phyloP scores from a whole-genome alignment of 169 alveolate genomes.

The Eimeria acervulina region DNA sequence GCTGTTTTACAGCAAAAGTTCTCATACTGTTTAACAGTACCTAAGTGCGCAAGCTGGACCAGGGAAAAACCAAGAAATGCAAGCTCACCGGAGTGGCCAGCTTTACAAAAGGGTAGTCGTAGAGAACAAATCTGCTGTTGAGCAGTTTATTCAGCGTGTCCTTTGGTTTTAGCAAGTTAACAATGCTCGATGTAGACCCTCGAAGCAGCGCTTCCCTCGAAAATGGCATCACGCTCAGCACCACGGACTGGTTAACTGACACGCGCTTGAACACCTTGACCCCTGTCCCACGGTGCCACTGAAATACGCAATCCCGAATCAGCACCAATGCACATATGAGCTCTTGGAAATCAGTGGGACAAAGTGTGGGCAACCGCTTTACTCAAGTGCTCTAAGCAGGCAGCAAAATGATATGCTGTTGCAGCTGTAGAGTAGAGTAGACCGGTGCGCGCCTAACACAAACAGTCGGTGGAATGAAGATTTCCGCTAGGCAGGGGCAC shows the following conservation, averaged over 20 bases:
- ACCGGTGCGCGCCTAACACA: neutral
- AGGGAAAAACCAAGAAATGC: neutral
- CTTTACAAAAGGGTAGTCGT: slow-evolving; percentile 75
- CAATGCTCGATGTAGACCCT: neutral
- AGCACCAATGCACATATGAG: neutral
- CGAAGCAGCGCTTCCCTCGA: slow-evolving; percentile 39
- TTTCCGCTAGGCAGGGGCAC: neutral
- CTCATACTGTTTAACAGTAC: neutral
- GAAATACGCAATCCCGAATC: slow-evolving; percentile 4
- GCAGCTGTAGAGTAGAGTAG: neutral
- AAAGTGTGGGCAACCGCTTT: neutral
- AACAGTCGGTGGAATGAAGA: neutral
- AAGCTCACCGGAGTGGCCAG: slow-evolving; percentile 79
- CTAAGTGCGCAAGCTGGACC: neutral
- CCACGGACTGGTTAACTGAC: slow-evolving; percentile 18
- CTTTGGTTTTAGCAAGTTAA: slow-evolving; percentile 29
- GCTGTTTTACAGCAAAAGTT: neutral
- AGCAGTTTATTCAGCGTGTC: slow-evolving; percentile 33
- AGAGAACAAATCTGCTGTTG: slow-evolving; percentile 61
- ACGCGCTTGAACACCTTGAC: slow-evolving; percentile 76
- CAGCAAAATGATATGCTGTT: neutral
- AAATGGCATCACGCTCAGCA: slow-evolving; percentile 60
- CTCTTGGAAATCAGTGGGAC: neutral
- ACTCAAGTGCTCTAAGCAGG: neutral
- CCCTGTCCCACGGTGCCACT: slow-evolving; percentile 80